Conservation (phyloP, 805 yeast genomes). For the Brettanomyces anomalus region DNA sequence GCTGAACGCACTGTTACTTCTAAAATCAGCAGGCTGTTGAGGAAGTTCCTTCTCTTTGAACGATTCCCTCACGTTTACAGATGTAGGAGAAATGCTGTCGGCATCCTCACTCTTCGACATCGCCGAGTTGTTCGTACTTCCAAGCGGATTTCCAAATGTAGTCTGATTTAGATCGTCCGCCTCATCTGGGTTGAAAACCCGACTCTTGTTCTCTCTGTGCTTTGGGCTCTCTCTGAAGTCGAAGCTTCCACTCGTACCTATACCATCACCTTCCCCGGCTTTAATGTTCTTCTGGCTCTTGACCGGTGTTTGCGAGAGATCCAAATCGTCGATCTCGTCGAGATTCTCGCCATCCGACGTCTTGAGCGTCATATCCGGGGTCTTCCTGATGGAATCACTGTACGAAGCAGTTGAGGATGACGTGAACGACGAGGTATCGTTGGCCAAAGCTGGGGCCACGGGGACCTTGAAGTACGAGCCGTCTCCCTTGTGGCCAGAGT, state of each 20-base stretch:
- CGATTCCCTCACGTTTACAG: neutral
- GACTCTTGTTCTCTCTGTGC: neutral
- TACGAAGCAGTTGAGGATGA: slow-evolving; percentile 2
- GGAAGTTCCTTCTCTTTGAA: neutral
- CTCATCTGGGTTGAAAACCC: no score
- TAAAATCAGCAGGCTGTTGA: no score
- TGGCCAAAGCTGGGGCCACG: slow-evolving; percentile 1
- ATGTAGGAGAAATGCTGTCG: no score
- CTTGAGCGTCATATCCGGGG: slow-evolving; percentile 2
- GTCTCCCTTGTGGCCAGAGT: neutral
- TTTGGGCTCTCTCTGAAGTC: slow-evolving; percentile 1
- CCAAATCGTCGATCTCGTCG: neutral
- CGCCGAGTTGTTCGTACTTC: neutral
- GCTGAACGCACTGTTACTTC: no score
- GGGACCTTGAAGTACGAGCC: neutral
- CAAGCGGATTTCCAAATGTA: no score
- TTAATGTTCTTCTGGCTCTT: neutral
- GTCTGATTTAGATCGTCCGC: no score
- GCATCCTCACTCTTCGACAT: neutral
- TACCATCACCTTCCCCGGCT: neutral
- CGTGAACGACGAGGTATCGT: slow-evolving; percentile 2
- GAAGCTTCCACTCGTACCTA: neutral
- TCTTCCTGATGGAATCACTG: slow-evolving; percentile 4
- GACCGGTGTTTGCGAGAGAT: neutral
- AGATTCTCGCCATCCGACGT: neutral